Percentiles rank a stretch among this genome's conserved stretches.
Conservation (phyloP, 495 filamentous ascomycete species). For the Xylaria bambusicola region DNA sequence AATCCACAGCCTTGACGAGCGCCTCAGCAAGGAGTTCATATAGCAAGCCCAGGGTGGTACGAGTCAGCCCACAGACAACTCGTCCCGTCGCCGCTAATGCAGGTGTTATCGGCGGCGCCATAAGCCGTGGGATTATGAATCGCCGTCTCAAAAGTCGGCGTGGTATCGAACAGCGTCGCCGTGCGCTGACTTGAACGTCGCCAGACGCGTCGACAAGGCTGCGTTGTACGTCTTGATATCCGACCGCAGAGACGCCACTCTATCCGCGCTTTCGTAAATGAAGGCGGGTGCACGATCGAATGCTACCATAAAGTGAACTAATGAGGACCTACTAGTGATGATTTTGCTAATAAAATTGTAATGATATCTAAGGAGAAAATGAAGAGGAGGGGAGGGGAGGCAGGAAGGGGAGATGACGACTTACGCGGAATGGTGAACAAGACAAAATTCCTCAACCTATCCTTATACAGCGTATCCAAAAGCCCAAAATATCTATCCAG, state of each 20-base stretch:
- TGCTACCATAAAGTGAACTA: conserved; percentile 17
- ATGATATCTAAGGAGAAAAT: too few relatives aligned
- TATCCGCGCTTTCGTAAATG: not conserved
- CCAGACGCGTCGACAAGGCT: conserved; percentile 24
- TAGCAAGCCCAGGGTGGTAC: conserved; percentile 46
- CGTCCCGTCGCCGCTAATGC: conserved; percentile 46
- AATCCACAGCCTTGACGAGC: conserved; percentile 13
- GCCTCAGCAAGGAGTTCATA: conserved; percentile 37
- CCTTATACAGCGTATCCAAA: conserved; percentile 51
- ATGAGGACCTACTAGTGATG: too few relatives aligned
- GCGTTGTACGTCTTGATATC: conserved; percentile 36
- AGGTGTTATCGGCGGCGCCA: conserved; percentile 45
- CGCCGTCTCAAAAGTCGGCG: conserved; percentile 38
- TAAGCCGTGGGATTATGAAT: conserved; percentile 46
- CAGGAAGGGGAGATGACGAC: conserved; percentile 14
- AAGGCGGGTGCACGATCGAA: conserved; percentile 12
- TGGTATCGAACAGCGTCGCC: conserved; percentile 43
- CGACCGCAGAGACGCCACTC: conserved; percentile 9
- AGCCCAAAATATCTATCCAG: conserved; percentile 50
- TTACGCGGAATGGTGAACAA: conserved; percentile 61
- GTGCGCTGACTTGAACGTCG: conserved; percentile 33
- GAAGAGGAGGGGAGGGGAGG: not conserved
- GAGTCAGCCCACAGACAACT: conserved; percentile 50
- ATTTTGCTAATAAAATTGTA: too few relatives aligned
- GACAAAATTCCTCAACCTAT: conserved; percentile 63